Conservation (phyloP, 2,329 filamentous ascomycete species). For the Calcarisporium arbuscula region DNA sequence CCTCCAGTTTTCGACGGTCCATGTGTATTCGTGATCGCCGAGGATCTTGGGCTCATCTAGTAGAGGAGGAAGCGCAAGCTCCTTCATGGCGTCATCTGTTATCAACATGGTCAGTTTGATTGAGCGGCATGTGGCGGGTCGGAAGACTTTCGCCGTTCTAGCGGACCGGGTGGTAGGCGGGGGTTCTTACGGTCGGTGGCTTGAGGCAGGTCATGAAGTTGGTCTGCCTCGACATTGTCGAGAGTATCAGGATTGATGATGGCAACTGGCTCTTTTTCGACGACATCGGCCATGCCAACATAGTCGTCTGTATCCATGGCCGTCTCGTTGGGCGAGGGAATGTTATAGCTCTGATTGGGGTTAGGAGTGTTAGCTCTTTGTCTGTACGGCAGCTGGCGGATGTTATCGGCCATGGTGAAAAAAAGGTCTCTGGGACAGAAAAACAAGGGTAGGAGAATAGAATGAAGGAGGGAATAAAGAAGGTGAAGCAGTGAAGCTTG, state of each 20-base stretch:
- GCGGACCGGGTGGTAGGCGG: too few relatives aligned
- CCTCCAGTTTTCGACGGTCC: slow-evolving; percentile 83
- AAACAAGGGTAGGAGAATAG: not conserved
- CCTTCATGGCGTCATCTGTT: slow-evolving; percentile 77
- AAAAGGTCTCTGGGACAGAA: too few relatives aligned
- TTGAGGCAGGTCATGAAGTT: slow-evolving; percentile 40
- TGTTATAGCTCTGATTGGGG: slow-evolving; percentile 41
- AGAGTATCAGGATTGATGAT: slow-evolving; percentile 49
- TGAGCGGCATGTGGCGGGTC: too few relatives aligned
- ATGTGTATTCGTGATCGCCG: slow-evolving; percentile 71
- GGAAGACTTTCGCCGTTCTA: too few relatives aligned
- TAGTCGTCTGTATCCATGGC: slow-evolving; percentile 50
- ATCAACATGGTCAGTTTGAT: slow-evolving; percentile 12
- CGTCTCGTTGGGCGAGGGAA: slow-evolving; percentile 52
- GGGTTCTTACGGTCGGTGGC: slow-evolving; percentile 47
- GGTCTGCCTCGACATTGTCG: slow-evolving; percentile 38
- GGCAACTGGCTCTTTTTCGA: slow-evolving; percentile 45
- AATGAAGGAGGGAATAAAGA: slow-evolving; percentile 1
- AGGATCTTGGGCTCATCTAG: slow-evolving; percentile 72
- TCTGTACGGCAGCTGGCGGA: slow-evolving; percentile 14
- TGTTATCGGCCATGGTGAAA: slow-evolving; percentile 14
- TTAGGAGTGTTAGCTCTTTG: slow-evolving; percentile 18
- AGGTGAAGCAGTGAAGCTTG: slow-evolving; percentile 1
- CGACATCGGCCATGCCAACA: slow-evolving; percentile 40
- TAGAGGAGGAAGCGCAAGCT: slow-evolving; percentile 66